phyloP scores from a whole-genome alignment of 2,329 filamentous ascomycete genomes.

The Alternaria gaisen region DNA sequence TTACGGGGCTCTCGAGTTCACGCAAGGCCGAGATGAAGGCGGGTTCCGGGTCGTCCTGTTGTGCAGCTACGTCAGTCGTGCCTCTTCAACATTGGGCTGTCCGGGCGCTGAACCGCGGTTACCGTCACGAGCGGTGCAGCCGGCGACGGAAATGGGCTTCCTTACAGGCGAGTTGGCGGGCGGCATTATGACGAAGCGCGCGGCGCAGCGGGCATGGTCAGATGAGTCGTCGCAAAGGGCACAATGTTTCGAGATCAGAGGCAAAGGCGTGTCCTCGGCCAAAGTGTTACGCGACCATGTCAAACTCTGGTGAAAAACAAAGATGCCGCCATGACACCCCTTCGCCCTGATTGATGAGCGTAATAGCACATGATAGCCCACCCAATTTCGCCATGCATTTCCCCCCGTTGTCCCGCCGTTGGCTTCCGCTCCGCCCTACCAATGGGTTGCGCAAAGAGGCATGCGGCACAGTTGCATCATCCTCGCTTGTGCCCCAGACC shows the following conservation, averaged over 20 bases:
- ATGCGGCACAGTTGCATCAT: conserved; percentile 17
- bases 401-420: conserved; percentile 9
- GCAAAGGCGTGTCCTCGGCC: conserved; percentile 12
- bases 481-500: conserved; percentile 15
- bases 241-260: conserved; percentile 10
- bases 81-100: neutral
- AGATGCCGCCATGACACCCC: conserved; percentile 1
- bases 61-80: conserved; percentile 33
- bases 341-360: neutral
- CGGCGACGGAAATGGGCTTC: conserved; percentile 10
- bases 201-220: conserved; percentile 27
- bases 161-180: conserved; percentile 47
- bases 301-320: conserved; percentile 13
- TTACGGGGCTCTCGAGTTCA: conserved; percentile 58
- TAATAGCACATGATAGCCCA: neutral
- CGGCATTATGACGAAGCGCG: conserved; percentile 40
- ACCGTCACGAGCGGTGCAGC: neutral
- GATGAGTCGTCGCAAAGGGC: conserved; percentile 8
- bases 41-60: conserved; percentile 42
- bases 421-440: conserved; percentile 18
- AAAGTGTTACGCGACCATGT: conserved; percentile 4
- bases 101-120: conserved; percentile 2
- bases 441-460: conserved; percentile 1
- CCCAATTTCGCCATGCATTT: conserved; percentile 3
- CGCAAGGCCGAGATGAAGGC: conserved; percentile 59